These are phyloP conservation scores for Encephalitozoon intestinalis DNA, from an alignment of 371 early-diverging fungal species.

Conservation along the genomic window DNA sequence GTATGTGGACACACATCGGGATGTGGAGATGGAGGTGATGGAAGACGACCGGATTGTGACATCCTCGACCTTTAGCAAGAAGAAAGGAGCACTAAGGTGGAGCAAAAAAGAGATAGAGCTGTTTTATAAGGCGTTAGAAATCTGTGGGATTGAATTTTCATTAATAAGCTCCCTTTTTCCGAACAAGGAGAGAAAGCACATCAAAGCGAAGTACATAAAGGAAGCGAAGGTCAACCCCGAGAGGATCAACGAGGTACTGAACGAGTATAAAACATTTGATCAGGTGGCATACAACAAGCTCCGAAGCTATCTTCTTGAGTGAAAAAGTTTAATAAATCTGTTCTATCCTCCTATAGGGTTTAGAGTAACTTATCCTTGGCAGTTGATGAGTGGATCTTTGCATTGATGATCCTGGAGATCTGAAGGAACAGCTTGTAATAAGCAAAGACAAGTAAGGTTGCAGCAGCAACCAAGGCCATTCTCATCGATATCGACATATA, in stretches of 20 bases:
- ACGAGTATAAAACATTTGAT: conserved; percentile 32
- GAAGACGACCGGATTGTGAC: conserved; percentile 52
- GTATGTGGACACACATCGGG: conserved; percentile 17
- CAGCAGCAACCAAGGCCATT: not conserved
- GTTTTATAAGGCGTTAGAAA: conserved; percentile 54
- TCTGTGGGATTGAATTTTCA: conserved; percentile 60
- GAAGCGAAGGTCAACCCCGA: conserved; percentile 49
- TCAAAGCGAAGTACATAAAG: conserved; percentile 55
- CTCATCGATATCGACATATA: not conserved
- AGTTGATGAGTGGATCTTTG: not conserved
- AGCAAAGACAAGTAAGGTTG: not conserved
- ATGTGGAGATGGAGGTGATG: conserved; percentile 6
- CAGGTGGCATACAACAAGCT: conserved; percentile 4
- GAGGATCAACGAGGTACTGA: conserved; percentile 25
- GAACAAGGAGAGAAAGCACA: conserved; percentile 52
- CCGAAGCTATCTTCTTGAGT: conserved; percentile 2
- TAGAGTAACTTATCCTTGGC: not conserved
- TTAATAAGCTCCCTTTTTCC: conserved; percentile 52
- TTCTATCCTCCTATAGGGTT: not conserved
- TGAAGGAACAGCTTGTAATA: not conserved
- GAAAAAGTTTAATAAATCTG: not conserved
- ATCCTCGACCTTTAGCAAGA: conserved; percentile 54
- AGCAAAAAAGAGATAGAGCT: conserved; percentile 52
- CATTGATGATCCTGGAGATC: not conserved
- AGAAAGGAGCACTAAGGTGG: conserved; percentile 45